Percentiles rank a stretch among this genome's conserved stretches.
Conservation (phyloP, 495 filamentous ascomycete genomes). For the Emericellopsis terricola region DNA sequence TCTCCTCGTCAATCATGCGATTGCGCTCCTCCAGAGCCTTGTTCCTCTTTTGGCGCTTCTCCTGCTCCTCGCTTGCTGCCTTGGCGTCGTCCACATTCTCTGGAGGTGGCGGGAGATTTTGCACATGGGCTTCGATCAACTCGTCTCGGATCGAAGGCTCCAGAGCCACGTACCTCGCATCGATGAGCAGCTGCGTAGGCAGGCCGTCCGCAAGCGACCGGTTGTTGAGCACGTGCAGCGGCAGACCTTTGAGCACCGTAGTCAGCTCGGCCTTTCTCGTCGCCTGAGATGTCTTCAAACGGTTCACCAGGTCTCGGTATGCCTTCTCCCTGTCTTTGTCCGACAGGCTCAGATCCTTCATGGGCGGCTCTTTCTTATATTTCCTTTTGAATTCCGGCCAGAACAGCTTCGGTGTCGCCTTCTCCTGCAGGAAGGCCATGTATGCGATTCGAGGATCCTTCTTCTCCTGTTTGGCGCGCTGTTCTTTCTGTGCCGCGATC, state of each 20-base stretch:
- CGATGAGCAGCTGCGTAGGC: constrained; percentile 48
- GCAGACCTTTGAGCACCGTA: constrained; percentile 51
- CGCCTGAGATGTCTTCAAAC: constrained; percentile 55
- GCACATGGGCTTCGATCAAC: constrained; percentile 59
- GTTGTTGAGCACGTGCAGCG: constrained; percentile 45
- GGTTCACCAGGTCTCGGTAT: constrained; percentile 74
- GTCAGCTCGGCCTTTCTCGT: constrained; percentile 65
- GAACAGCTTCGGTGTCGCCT: constrained; percentile 78
- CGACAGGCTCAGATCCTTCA: constrained; percentile 54
- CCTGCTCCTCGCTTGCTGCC: constrained; percentile 38
- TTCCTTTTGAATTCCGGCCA: constrained; percentile 95
- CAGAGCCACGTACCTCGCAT: constrained; percentile 70
- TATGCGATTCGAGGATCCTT: constrained; percentile 75
- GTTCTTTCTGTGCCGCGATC: constrained; percentile 51
- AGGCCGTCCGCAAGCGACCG: constrained; percentile 43
- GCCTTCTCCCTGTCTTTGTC: constrained; percentile 86
- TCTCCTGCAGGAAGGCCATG: constrained; percentile 59
- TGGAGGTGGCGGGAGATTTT: constrained; percentile 50
- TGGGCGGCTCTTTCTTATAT: constrained; percentile 59
- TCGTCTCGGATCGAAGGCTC: constrained; percentile 48
- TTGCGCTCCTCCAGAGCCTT: constrained; percentile 61
- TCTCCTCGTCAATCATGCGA: constrained; percentile 55
- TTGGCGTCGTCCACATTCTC: constrained; percentile 41
- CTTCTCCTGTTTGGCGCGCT: constrained; percentile 60
- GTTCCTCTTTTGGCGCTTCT: constrained; percentile 50